Conservation (phyloP, 129 eudicot species). For the Lonicera japonica region DNA sequence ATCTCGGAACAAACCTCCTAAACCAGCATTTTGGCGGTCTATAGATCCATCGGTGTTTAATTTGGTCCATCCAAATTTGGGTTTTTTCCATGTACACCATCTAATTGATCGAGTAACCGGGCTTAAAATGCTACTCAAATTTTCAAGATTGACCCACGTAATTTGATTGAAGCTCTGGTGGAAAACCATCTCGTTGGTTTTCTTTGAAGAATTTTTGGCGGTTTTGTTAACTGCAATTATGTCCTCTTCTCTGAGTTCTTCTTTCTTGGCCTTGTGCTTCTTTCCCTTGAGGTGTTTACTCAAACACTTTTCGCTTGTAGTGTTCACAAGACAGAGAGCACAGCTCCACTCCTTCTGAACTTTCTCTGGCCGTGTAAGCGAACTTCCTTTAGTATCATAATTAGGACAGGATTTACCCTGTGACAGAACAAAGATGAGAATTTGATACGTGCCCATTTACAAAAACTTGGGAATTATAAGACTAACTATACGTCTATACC, state of each 20-base stretch:
- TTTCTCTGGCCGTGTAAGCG: background rate
- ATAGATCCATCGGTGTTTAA: slow-evolving; percentile 35
- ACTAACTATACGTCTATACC: no score
- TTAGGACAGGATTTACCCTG: slow-evolving; percentile 13
- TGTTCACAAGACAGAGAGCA: slow-evolving; percentile 25
- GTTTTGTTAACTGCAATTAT: slow-evolving; percentile 3
- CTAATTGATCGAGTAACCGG: slow-evolving; percentile 14
- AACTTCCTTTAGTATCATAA: background rate
- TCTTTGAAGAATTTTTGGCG: background rate
- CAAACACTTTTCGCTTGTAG: slow-evolving; percentile 16
- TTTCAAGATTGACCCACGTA: slow-evolving; percentile 3
- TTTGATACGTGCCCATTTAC: no score
- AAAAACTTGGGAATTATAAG: no score
- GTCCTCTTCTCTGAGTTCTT: slow-evolving; percentile 5
- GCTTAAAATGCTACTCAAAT: slow-evolving; percentile 9
- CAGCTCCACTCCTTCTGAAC: slow-evolving; percentile 30
- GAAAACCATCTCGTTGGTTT: background rate
- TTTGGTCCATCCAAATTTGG: slow-evolving; percentile 24
- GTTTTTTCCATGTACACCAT: slow-evolving; percentile 29
- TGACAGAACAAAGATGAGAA: background rate
- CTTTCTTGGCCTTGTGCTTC: slow-evolving; percentile 23
- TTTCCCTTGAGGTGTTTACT: slow-evolving; percentile 15
- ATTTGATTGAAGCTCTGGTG: slow-evolving; percentile 9
- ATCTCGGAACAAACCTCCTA: slow-evolving; percentile 29
- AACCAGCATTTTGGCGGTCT: slow-evolving; percentile 18